Evolutionary conservation across 768 basidiomycete genomes (phyloP).

Genomic region (Galerina marginata): DNA sequence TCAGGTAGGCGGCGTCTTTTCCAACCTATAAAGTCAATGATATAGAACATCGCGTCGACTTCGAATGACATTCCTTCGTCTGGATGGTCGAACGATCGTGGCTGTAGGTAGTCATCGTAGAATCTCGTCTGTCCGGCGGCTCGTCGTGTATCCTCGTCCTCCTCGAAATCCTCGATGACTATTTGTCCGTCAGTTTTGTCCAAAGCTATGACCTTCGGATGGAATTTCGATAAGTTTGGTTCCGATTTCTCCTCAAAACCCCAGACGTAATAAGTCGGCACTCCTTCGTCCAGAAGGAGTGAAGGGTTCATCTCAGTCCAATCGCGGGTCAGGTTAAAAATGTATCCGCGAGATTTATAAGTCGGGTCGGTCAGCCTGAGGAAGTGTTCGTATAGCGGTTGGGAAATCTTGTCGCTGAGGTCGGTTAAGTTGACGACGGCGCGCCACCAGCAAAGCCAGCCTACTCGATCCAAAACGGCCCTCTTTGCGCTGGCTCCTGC

Average conservation of each 20-base stretch:
- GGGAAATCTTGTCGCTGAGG: background rate
- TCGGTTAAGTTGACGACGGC: background rate
- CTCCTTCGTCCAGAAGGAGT: background rate
- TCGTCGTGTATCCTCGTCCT: background rate
- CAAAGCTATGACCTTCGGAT: background rate
- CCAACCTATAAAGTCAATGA: background rate
- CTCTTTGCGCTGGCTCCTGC: background rate
- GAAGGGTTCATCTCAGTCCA: background rate
- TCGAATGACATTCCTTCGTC: background rate
- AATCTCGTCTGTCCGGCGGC: background rate
- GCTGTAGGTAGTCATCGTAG: background rate
- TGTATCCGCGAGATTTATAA: background rate
- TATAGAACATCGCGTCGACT: background rate
- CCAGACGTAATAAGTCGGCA: background rate
- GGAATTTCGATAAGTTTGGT: background rate
- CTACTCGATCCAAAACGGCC: background rate
- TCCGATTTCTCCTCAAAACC: background rate
- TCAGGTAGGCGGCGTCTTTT: background rate
- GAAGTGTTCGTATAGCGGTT: background rate
- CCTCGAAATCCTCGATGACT: background rate
- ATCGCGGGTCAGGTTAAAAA: background rate
- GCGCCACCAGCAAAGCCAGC: background rate
- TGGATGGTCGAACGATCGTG: too few species aligned
- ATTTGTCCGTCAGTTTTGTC: background rate
- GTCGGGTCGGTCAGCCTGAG: background rate